Evolutionary conservation across 1,139 yeast species (phyloP), one percentile per base, ranked within the genome.

Genomic region (Zygosaccharomyces pseudobailii): DNA sequence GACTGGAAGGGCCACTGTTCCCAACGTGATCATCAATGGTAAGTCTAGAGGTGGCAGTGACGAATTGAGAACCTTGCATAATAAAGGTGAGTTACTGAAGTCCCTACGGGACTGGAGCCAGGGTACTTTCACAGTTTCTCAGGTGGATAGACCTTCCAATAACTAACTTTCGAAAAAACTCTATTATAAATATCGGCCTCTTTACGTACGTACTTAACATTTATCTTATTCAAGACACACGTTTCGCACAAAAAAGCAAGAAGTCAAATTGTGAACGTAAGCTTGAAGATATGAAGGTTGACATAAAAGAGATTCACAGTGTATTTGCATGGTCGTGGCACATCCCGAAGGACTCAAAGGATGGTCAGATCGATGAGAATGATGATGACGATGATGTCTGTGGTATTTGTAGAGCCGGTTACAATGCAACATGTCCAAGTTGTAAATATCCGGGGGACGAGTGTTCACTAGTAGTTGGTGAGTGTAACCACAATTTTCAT

Each of bases 331-430:
- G 96, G 96, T 84, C 82, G 54, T 88, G 96, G 96, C 74, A 75
- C 46, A 75, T 74, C 17, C 73, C 78, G 4, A 51, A 50, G 46
- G 53, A 55, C 36, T 40, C 48, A 9, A 46, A 48, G 25, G 52
- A 51, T 25, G 44, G 36, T 4, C 32, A 46, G 30, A 36, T 39
- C 20, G 48, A 43, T 5, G 51, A 50, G 23, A 49, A 46, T 10
- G 52, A 46, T 22, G 66, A 61, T 23, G 67, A 66, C 24, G 78
- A 73, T 10, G 96, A 88, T 57, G 78, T 88, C 20, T 89, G 97
- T 66, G 96, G 97, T 39, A 89, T 89, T 47, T 89, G 97, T 63
- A 76, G 96, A n/a, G 95, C 86, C 4, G 80, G 89, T n/a, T 89
- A 87, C 60, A 95, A 88, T 59, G 95, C 95, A 2, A 84, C 95